Conservation (phyloP, 176 grass and related monocot genomes). For the Cenchrus americanus region DNA sequence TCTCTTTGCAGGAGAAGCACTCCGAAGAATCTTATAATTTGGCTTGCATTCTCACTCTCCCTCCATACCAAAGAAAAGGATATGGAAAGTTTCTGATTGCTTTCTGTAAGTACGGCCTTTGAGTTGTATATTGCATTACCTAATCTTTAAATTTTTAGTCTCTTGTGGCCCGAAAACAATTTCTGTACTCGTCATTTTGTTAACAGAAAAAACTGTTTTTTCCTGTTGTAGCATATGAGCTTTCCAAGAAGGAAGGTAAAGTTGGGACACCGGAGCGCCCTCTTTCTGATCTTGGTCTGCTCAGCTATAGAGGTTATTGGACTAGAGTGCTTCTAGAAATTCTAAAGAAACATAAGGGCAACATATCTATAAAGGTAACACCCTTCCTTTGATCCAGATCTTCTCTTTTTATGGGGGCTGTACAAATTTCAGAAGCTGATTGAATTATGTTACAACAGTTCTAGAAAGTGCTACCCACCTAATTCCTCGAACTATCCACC, state of each 20-base stretch:
- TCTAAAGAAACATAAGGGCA: constrained; percentile 97
- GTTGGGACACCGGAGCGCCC: constrained; percentile 96
- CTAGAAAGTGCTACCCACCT: not conserved
- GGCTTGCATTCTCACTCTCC: constrained; percentile 98
- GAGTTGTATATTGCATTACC: constrained; percentile 10
- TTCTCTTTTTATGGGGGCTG: not conserved
- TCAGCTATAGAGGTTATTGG: constrained; percentile 96
- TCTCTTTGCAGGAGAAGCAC: constrained; percentile 83
- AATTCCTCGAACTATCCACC: not conserved
- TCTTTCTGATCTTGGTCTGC: constrained; percentile 92
- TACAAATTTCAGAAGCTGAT: constrained; percentile 15
- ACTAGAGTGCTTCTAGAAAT: constrained; percentile 96
- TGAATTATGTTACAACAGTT: not conserved
- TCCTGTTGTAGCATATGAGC: constrained; percentile 79
- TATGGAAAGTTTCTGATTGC: constrained; percentile 98
- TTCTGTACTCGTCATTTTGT: constrained; percentile 16
- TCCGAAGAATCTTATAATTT: constrained; percentile 96
- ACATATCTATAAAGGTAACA: constrained; percentile 98
- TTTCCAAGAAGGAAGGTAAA: constrained; percentile 99
- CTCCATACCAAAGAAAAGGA: constrained; percentile 99
- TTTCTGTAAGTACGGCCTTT: constrained; percentile 72
- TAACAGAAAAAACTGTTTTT: constrained; percentile 22
- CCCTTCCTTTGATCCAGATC: not conserved
- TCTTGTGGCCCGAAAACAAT: not conserved
- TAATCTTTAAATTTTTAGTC: constrained; percentile 18